A percentile compares a stretch with the other conserved stretches of the same genome.
Conservation (phyloP, 805 yeast species). For the Priceomyces medius region DNA sequence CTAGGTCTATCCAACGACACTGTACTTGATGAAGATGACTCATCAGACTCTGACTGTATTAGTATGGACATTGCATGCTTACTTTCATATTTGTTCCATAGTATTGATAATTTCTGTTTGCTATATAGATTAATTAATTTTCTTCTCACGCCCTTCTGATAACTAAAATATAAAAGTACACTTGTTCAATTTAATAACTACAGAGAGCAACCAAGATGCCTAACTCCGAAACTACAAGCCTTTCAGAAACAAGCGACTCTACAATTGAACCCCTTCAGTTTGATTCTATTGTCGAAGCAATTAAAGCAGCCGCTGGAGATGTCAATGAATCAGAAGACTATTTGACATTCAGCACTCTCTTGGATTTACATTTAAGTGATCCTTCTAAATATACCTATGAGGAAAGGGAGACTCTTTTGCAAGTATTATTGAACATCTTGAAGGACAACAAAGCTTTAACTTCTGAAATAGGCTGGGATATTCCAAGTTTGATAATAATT, state of each 20-base stretch:
- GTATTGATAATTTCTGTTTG: not conserved
- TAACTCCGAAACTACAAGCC: constrained; percentile 17
- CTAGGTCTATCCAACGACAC: constrained; percentile 6
- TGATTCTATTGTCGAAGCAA: constrained; percentile 24
- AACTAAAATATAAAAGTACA: not conserved
- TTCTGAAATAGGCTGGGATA: constrained; percentile 84
- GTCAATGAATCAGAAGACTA: constrained; percentile 54
- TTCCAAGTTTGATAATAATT: constrained; percentile 66
- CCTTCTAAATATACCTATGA: constrained; percentile 44
- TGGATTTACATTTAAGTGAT: constrained; percentile 59
- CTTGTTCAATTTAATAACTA: not conserved
- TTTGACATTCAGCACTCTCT: constrained; percentile 67
- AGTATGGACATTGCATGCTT: constrained; percentile 7
- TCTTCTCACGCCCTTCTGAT: not conserved
- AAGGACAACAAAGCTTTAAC: constrained; percentile 47
- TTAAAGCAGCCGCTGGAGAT: constrained; percentile 33
- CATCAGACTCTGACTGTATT: constrained; percentile 11
- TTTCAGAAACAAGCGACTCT: constrained; percentile 14
- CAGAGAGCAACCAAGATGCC: constrained; percentile 12
- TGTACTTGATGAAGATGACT: constrained; percentile 6
- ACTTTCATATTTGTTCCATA: not conserved
- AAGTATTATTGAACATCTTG: constrained; percentile 44
- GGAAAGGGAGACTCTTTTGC: constrained; percentile 53
- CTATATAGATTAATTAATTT: not conserved
- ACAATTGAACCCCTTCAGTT: constrained; percentile 24